These are phyloP conservation scores for Austroboletus olivaceoglutinosus DNA, from an alignment of 1,284 basidiomycete genomes.

Conservation along the genomic window DNA sequence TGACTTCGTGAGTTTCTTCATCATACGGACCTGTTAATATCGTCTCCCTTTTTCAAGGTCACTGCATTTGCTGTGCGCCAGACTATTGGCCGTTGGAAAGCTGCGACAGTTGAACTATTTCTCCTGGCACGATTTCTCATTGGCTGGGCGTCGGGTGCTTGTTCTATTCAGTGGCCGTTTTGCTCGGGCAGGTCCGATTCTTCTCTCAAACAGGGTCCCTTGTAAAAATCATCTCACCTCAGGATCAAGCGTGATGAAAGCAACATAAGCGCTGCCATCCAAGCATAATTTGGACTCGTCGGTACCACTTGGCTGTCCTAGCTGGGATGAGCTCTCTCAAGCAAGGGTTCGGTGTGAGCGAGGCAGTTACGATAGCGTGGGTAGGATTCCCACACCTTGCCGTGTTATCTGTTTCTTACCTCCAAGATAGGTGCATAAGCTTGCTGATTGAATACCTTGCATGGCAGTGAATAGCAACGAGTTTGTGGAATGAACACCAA, in stretches of 20 bases:
- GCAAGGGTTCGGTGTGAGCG: background rate
- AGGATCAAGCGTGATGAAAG: background rate
- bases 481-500: conserved; percentile 22
- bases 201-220: background rate
- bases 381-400: conserved; percentile 10
- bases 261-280: background rate
- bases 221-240: conserved; percentile 3
- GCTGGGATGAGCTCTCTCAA: background rate
- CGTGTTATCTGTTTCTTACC: background rate
- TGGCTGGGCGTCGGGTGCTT: too few species aligned
- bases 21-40: too few species aligned
- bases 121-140: background rate
- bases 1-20: background rate
- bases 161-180: background rate
- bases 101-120: background rate
- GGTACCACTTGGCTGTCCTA: background rate
- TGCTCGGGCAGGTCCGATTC: background rate
- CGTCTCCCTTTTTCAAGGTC: background rate
- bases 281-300: conserved; percentile 7
- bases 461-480: conserved; percentile 15
- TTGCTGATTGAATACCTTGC: background rate
- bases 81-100: too few species aligned
- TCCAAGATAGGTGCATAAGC: background rate
- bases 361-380: conserved; percentile 7
- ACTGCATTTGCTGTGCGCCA: background rate